phyloP scores from a whole-genome alignment of 257 asterid genomes.

The Euphrasia confusa region DNA sequence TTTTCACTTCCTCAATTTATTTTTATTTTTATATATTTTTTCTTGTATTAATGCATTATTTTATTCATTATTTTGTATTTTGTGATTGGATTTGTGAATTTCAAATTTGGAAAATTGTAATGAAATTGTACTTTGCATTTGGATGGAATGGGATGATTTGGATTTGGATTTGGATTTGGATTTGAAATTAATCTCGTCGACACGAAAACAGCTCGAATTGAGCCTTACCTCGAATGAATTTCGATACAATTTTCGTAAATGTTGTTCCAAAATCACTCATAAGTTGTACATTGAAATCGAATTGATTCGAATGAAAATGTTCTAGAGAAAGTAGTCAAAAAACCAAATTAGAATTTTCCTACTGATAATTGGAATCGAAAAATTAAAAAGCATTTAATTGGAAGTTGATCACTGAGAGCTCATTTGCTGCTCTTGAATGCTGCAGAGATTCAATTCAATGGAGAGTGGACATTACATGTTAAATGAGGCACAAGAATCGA shows the following conservation, averaged over 20 bases:
- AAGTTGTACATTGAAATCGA: no score
- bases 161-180: no score
- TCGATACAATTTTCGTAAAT: background rate
- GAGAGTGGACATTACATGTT: constrained; percentile 34
- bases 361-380: no score
- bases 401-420: no score
- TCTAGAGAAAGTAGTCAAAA: no score
- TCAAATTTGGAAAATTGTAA: background rate
- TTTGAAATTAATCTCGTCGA: no score
- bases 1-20: constrained; percentile 20
- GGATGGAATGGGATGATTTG: no score
- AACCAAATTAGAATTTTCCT: no score
- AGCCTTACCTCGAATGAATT: no score
- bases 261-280: background rate
- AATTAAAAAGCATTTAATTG: no score
- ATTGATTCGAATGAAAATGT: no score
- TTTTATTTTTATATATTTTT: background rate
- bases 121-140: background rate
- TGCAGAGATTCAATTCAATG: constrained; percentile 28
- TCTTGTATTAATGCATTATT: background rate
- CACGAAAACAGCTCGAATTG: no score
- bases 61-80: constrained; percentile 2
- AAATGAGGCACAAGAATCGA: constrained; percentile 17
- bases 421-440: constrained; percentile 5
- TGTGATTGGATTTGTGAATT: background rate